Base-by-base conservation (phyloP, 2,329 filamentous ascomycete species). In the Didymella arachidicola region DNA sequence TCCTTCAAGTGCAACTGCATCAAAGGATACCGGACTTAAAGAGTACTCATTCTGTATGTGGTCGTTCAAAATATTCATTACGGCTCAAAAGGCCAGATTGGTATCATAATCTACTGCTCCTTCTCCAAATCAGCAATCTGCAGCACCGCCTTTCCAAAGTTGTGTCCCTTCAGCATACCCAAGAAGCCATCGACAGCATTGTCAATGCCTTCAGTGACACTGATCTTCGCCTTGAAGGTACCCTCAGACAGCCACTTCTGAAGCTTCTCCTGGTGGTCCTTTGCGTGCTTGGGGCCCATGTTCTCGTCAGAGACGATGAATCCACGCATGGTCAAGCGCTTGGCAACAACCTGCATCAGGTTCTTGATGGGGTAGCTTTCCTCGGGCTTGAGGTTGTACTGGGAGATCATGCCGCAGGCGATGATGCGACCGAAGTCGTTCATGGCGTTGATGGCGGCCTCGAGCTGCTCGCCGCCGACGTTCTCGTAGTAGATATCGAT, bases 401-500 rank as follows among this genome's bases (percentile, higher is more conserved):
- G 85, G 4, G 86, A 87, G 74, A 95, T 92, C 86, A 92, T 86
- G 42, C 82, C 82, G 65, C 82, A 83, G 25, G 80, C 81, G 53
- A 84, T 79, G 51, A 94, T 86, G 59, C 91, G 83, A 22, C 90
- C 91, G 54, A 81, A 84, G 42, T 76, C 56, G 54, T 91, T 93
- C 78, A 92, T 81, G 50, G 81, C 79, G 26, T 83, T 80, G 46
- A 93, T 77, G 0, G 88, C 87, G 38, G 88, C 88, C 65, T 90
- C 87, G 51, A 92, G 81, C 63, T 90, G 87, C 76, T 91, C 89
- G 38, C 89, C 90, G 19, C 90, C 90, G 7, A 91, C 90, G 66
- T 92, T 93, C 77, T 93, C 90, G 71, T 89, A 93, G 80, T 92
- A 92, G 73, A 93, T 92, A 71, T 96, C 91, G 61, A 96, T 84